A percentile compares a stretch with the other conserved stretches of the same genome.
Conservation (phyloP, 257 asterid species). For the Solanum raphanifolium region DNA sequence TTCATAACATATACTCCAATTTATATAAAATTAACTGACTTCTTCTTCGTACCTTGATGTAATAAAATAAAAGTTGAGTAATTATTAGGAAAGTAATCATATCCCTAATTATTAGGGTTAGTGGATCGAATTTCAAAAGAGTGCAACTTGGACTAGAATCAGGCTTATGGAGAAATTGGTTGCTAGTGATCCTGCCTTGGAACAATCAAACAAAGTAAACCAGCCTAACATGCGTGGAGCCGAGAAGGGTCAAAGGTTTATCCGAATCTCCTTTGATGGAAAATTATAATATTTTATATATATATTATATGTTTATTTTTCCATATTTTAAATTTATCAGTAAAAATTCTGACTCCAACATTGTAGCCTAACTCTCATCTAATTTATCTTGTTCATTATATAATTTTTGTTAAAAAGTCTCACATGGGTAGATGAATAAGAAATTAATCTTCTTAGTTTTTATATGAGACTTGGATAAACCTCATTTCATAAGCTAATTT, state of each 20-base stretch:
- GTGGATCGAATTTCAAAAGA: background rate
- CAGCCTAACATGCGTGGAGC: background rate
- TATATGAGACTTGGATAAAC: rapidly evolving
- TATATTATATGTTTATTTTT: too few species aligned
- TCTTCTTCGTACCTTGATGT: background rate
- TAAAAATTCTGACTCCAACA: too few species aligned
- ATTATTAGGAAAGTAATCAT: background rate
- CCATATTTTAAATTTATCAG: background rate
- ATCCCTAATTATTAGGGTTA: background rate
- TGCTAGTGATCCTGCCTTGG: background rate
- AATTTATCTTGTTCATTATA: background rate
- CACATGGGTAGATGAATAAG: too few species aligned
- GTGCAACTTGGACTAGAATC: background rate
- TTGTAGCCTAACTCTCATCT: background rate
- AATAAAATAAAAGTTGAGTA: background rate
- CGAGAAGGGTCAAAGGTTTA: background rate
- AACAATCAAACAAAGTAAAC: background rate
- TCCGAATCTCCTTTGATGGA: rapidly evolving
- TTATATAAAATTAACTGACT: background rate
- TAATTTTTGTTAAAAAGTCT: background rate
- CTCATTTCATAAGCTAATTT: too few species aligned
- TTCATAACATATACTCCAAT: background rate
- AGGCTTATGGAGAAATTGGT: background rate
- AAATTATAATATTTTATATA: background rate
- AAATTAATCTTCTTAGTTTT: too few species aligned